Evolutionary conservation across 2,329 filamentous ascomycete genomes (phyloP), one percentile per base, ranked within the genome.

Genomic region (Penicillium thymicola): DNA sequence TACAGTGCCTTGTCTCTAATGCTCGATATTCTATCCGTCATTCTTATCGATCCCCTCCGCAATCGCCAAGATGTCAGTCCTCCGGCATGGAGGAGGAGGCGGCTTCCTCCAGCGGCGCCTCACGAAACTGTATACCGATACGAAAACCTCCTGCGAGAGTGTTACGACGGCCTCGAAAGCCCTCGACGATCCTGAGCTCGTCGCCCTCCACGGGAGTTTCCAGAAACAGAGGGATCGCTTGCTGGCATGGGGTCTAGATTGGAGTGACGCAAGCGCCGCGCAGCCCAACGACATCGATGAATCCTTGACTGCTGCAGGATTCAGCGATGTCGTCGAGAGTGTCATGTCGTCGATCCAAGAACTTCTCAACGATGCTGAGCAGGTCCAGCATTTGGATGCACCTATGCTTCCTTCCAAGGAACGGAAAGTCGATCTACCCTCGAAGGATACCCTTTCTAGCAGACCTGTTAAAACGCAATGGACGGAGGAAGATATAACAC

Each of bases 341-440:
- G 83, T 87, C 47, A 80, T 88, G 75, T 80, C 81, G 18, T 85
- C 84, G 32, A 87, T 88, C 62, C 82, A 85, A 64, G 81, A 84
- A 55, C 79, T 86, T 8, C 75, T 86, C 25, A 82, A 85, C 55
- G 82, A 87, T 68, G 83, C 83, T 14, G 85, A 87, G 60, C 73
- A 78, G 50, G 77, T 87, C 58, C 81, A 83, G 64, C 77, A 78
- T 61, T 65, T 70, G 42, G 72, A 77, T 55, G 75, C 77, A 58
- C 67, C 71, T 6, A 70, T 72, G 51, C 58, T 72, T 25, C 67
- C 73, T 27, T 69, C 67, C 18, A 76, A 76, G 52, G 72, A 71
- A 54, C 65, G 67, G 51, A 67, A 69, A 51, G 58, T 66, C 21
- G 68, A 73, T 57, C 54, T 69, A 21, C 59, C 69, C 3, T 65